Evolutionary conservation across 1,139 yeast genomes (phyloP).

Genomic region (Scheffersomyces illinoinensis): DNA sequence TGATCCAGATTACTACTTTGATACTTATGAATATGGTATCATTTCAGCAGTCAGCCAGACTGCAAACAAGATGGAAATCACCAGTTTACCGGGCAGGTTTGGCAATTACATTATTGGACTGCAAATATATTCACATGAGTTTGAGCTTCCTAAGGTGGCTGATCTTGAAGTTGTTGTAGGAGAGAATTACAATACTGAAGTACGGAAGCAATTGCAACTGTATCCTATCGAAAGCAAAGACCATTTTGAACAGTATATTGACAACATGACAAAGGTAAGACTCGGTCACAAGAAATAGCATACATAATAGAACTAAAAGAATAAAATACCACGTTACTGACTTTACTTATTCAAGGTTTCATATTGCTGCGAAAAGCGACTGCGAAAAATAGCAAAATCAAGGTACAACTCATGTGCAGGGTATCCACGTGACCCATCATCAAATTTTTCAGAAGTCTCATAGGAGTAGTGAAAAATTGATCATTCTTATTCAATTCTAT

Average conservation of each 20-base stretch:
- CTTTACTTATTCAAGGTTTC: no score
- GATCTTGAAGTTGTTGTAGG: slow-evolving; percentile 10
- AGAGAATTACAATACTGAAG: slow-evolving; percentile 7
- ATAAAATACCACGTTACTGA: neutral
- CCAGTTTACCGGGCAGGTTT: slow-evolving; percentile 10
- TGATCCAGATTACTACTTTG: slow-evolving; percentile 5
- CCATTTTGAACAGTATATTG: slow-evolving; percentile 11
- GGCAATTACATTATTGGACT: slow-evolving; percentile 13
- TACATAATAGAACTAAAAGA: neutral
- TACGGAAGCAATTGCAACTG: slow-evolving; percentile 1
- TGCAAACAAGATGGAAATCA: neutral
- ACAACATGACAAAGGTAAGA: slow-evolving; percentile 8
- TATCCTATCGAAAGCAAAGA: slow-evolving; percentile 8
- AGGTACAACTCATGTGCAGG: neutral
- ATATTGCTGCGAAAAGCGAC: no score
- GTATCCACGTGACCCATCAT: neutral
- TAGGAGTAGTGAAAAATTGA: neutral
- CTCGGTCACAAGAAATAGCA: neutral
- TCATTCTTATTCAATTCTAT: neutral
- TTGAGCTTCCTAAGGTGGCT: slow-evolving; percentile 5
- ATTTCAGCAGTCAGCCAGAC: slow-evolving; percentile 6
- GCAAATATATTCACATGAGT: slow-evolving; percentile 1
- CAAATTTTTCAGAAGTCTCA: neutral
- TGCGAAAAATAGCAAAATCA: no score
- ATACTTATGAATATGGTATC: slow-evolving; percentile 14